These are phyloP conservation scores for Monosporozyma yasuniensis DNA, from an alignment of 805 yeast species.

Conservation along the genomic window DNA sequence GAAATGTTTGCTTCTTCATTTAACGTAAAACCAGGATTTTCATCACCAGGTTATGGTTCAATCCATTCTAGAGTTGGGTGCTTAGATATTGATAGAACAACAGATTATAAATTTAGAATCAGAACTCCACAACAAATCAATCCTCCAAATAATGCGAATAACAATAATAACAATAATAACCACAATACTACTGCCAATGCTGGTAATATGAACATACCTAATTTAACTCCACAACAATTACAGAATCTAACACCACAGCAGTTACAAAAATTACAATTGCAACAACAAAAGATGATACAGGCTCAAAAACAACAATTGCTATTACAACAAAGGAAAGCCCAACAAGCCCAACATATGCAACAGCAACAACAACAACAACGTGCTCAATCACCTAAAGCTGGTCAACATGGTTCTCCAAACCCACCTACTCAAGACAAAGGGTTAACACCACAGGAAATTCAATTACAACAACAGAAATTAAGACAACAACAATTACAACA, in stretches of 20 bases:
- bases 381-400: background rate
- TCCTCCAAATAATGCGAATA: constrained; percentile 6
- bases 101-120: constrained; percentile 50
- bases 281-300: constrained; percentile 21
- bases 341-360: constrained; percentile 2
- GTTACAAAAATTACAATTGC: constrained; percentile 14
- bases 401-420: background rate
- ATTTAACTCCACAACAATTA: constrained; percentile 20
- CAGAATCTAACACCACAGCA: constrained; percentile 15
- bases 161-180: too few relatives aligned
- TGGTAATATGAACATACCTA: constrained; percentile 6
- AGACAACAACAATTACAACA: constrained; percentile 30
- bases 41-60: constrained; percentile 52
- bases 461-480: constrained; percentile 27
- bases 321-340: constrained; percentile 11
- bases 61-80: constrained; percentile 59
- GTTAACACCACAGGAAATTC: constrained; percentile 29
- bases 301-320: constrained; percentile 11
- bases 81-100: constrained; percentile 60
- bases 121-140: constrained; percentile 38
- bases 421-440: constrained; percentile 13
- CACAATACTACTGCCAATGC: constrained; percentile 5
- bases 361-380: constrained; percentile 3
- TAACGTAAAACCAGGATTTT: constrained; percentile 27
- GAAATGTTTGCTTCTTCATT: constrained; percentile 87